Base-by-base conservation (phyloP, 257 asterid genomes). In the Cynanchum wilfordii region DNA sequence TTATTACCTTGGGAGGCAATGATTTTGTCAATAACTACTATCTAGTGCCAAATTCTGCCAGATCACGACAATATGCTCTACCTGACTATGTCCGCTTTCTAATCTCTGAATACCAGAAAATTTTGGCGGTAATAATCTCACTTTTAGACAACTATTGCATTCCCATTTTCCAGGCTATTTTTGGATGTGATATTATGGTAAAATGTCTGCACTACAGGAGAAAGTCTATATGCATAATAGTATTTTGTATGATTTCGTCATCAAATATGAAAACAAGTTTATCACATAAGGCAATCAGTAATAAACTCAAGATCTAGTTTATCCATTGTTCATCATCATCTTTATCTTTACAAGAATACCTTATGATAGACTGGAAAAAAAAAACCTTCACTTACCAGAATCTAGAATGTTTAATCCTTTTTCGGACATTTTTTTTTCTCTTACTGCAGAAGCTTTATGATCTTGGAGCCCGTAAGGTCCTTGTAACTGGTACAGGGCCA, bases 21-120 rank as follows among this genome's bases (percentile, higher is more conserved):
- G 98, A 93, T 70, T 93, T 93, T 67, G 97, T 93, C 30, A 93
- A 93, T 84, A 93, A 93, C 69, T 93, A 93, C 59, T 93, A 73
- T 54, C 76, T 93, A 58, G 89, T 89, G 2, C 98, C 97, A 4
- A 77, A 79, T 40, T 89, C 98, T 0, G 87, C 85, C 1, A 79
- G 98, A 29, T 89, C 96, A 0, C 91, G 89, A 19, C 97, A 93
- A 54, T 93, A 2, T 56, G 1, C 84, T 59, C 75, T 93, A 1
- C 89, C 77, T 0, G 84, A 89, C 58, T 93, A 90, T 11, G 93
- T 85, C n/a, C 89, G 80, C 2, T 87, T 29, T 36, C 64, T 93
- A 76, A 83, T 93, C 75, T 85, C 95, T 20, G 98, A 93, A 67
- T 93, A 93, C 75, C 75, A 77, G 0, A 93, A 93, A 70, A 73